Evolutionary conservation across 2,329 filamentous ascomycete species (phyloP).

Genomic region (Xylariales sp.): DNA sequence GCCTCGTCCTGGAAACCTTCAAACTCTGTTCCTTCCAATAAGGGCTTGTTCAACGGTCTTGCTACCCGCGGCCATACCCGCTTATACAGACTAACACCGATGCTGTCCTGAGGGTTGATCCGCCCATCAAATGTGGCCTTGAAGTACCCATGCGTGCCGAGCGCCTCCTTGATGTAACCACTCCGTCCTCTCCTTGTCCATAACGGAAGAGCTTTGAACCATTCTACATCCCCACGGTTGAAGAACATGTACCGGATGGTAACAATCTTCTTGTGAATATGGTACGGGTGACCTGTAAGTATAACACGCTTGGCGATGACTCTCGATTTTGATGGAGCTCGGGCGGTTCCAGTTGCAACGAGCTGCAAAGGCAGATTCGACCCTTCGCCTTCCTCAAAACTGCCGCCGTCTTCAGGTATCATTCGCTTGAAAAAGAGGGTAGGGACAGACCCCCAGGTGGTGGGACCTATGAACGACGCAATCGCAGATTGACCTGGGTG

Average conservation of each 20-base stretch:
- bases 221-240: conserved; percentile 88
- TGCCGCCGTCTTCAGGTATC: conserved; percentile 34
- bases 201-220: conserved; percentile 94
- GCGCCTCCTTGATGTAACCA: conserved; percentile 87
- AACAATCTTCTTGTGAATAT: conserved; percentile 97
- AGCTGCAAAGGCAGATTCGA: conserved; percentile 58
- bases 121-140: conserved; percentile 96
- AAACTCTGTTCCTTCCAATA: conserved; percentile 32
- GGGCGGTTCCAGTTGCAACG: conserved; percentile 79
- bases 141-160: conserved; percentile 99
- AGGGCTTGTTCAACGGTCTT: conserved; percentile 36
- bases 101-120: conserved; percentile 91
- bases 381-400: conserved; percentile 37
- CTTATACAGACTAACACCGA: conserved; percentile 88
- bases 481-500: conserved; percentile 88
- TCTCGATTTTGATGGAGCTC: conserved; percentile 70
- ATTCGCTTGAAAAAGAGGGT: conserved; percentile 77
- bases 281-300: conserved; percentile 92
- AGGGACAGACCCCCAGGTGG: conserved; percentile 91
- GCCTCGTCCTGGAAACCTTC: conserved; percentile 21
- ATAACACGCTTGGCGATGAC: conserved; percentile 93
- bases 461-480: conserved; percentile 81
- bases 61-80: conserved; percentile 75
- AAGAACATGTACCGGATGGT: conserved; percentile 99
- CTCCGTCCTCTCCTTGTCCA: conserved; percentile 88